Conservation (phyloP, 1,139 yeast species). For the Taphrina sp. region DNA sequence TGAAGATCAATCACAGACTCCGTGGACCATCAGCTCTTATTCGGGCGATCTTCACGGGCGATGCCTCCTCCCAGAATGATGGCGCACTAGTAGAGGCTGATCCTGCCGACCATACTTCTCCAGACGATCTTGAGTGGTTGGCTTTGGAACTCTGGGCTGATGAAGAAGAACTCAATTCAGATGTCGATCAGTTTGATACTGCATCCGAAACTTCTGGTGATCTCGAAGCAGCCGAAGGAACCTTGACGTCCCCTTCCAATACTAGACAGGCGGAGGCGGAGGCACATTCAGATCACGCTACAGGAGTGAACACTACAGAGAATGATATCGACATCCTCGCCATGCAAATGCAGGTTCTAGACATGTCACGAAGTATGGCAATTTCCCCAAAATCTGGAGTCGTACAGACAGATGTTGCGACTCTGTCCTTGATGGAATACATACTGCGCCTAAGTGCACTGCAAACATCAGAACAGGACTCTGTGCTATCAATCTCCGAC, state of each 20-base stretch:
- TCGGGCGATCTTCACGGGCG: slow-evolving; percentile 29
- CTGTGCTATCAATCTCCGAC: slow-evolving; percentile 59
- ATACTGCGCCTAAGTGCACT: slow-evolving; percentile 60
- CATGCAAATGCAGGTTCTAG: slow-evolving; percentile 30
- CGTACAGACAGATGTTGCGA: slow-evolving; percentile 14
- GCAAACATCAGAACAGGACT: slow-evolving; percentile 60
- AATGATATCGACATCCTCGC: slow-evolving; percentile 28
- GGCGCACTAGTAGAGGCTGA: slow-evolving; percentile 34
- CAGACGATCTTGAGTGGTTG: slow-evolving; percentile 49
- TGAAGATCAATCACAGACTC: slow-evolving; percentile 51
- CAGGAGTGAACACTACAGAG: slow-evolving; percentile 5
- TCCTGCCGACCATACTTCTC: neutral
- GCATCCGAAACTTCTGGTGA: slow-evolving; percentile 19
- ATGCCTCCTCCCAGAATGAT: slow-evolving; percentile 29
- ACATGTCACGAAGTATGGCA: slow-evolving; percentile 18
- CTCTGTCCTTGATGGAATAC: slow-evolving; percentile 60
- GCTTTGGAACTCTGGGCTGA: slow-evolving; percentile 53
- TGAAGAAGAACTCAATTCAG: slow-evolving; percentile 42
- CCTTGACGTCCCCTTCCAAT: slow-evolving; percentile 1
- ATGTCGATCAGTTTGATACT: slow-evolving; percentile 39
- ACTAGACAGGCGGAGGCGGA: slow-evolving; percentile 33
- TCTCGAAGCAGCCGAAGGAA: too few relatives aligned
- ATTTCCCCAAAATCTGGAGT: slow-evolving; percentile 13
- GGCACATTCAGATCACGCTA: neutral
- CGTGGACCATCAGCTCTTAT: slow-evolving; percentile 34